Evolutionary conservation across 331 rosid genomes (phyloP), one percentile per base, ranked within the genome.

Genomic region (Pyracantha coccinea): DNA sequence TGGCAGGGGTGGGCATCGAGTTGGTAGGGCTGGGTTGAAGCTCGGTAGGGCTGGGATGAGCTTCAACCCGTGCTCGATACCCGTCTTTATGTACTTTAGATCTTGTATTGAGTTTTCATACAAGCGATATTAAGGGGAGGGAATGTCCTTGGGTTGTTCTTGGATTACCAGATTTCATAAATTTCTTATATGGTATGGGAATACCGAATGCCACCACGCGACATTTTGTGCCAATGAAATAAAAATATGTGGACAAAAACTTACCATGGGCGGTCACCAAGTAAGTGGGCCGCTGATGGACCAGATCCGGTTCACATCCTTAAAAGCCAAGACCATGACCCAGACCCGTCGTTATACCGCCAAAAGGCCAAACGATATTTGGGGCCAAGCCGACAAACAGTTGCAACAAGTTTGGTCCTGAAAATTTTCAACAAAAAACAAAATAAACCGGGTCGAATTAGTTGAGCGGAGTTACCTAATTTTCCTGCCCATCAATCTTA

Each of bases 191-290:
- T 47, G 54, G 7, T 0, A 16, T 2, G 2, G 6, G 7, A 5
- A 15, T 5, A 16, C 8, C 6, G 7, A 5, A 15, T 5, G 6
- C 8, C 6, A 0, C 7, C 8, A 6, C 0, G 0, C 17, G 2
- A 16, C n/a, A 47, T 16, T 47, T 15, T 5, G 54, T 17, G 20
- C 6, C 1, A 6, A 0, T 6, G 7, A 45, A 50, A 16, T 50
- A 5, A 35, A 35, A 35, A 8, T 35, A 35, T 0, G 44, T 2
- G 44, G 44, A 9, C 44, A 2, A 35, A 35, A 35, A 35, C 44
- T 8, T 35, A 35, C 12, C 44, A 35, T 12, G 44, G 44, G 44
- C 44, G 1, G 44, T 0, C 44, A 35, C 4, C 44, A 0, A 0
- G 4, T 8, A 16, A 50, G 55, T 6, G 15, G 61, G 61, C 24